Conservation (phyloP, 805 yeast species). For the Candida nitratophila region DNA sequence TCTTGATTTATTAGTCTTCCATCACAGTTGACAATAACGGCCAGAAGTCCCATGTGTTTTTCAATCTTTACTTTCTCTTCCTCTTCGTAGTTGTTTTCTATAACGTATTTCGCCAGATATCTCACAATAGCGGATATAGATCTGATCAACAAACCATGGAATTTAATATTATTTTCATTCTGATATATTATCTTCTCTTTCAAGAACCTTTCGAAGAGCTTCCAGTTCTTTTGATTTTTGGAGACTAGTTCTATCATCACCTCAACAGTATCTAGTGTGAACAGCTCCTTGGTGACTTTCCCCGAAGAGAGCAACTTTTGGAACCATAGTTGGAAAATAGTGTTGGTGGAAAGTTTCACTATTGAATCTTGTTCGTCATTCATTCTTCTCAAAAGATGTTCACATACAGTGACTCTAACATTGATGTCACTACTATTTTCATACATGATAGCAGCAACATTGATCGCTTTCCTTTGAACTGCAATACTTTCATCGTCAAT, state of each 20-base stretch:
- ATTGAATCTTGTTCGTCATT: slow-evolving; percentile 68
- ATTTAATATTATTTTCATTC: slow-evolving; percentile 12
- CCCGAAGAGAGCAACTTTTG: neutral
- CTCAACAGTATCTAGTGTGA: slow-evolving; percentile 12
- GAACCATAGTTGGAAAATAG: slow-evolving; percentile 34
- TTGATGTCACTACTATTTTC: slow-evolving; percentile 21
- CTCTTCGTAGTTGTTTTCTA: slow-evolving; percentile 26
- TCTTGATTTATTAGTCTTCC: slow-evolving; percentile 54
- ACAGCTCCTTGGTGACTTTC: neutral
- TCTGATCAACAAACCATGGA: slow-evolving; percentile 10
- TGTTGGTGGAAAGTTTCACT: slow-evolving; percentile 32
- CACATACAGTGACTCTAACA: slow-evolving; percentile 36
- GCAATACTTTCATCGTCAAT: slow-evolving; percentile 53
- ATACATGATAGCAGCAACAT: slow-evolving; percentile 43
- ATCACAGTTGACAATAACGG: slow-evolving; percentile 48
- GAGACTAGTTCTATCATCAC: slow-evolving; percentile 33
- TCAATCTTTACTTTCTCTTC: slow-evolving; percentile 22
- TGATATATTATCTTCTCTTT: slow-evolving; percentile 33
- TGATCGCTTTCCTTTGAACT: slow-evolving; percentile 58
- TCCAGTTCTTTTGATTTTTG: slow-evolving; percentile 32
- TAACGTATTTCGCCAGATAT: slow-evolving; percentile 27
- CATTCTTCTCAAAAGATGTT: slow-evolving; percentile 44
- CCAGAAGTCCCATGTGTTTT: slow-evolving; percentile 40
- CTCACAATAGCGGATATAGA: slow-evolving; percentile 27
- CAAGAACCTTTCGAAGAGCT: slow-evolving; percentile 41